Evolutionary conservation across 1,139 yeast species (phyloP).

Genomic region (Pneumocystis murina): DNA sequence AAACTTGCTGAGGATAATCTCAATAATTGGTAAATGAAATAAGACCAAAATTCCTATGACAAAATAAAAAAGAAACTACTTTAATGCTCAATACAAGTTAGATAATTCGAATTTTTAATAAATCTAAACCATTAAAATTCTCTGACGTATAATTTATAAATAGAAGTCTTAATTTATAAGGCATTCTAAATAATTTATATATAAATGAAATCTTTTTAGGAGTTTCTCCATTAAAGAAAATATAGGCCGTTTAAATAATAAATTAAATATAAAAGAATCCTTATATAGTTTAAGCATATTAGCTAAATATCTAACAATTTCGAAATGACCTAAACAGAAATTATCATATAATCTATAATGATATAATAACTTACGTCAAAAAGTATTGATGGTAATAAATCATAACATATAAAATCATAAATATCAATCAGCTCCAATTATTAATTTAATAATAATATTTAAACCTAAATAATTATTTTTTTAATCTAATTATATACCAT

Average conservation of each 20-base stretch:
- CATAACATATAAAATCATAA: background rate
- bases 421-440: background rate
- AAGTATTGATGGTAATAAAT: background rate
- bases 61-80: background rate
- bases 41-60: background rate
- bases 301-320: background rate
- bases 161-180: background rate
- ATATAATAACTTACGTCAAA: background rate
- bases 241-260: background rate
- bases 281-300: background rate
- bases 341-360: background rate
- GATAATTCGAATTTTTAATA: background rate
- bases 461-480: background rate
- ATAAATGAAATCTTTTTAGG: background rate
- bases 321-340: background rate
- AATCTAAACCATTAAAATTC: background rate
- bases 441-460: background rate
- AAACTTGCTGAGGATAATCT: background rate
- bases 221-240: background rate
- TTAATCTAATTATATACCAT: background rate
- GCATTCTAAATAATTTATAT: background rate
- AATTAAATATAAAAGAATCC: background rate
- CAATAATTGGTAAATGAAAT: background rate
- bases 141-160: background rate
- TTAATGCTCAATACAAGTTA: background rate